These are phyloP conservation scores for Neoconidiobolus thromboides DNA, from an alignment of 371 early-diverging fungal genomes.

Conservation along the genomic window DNA sequence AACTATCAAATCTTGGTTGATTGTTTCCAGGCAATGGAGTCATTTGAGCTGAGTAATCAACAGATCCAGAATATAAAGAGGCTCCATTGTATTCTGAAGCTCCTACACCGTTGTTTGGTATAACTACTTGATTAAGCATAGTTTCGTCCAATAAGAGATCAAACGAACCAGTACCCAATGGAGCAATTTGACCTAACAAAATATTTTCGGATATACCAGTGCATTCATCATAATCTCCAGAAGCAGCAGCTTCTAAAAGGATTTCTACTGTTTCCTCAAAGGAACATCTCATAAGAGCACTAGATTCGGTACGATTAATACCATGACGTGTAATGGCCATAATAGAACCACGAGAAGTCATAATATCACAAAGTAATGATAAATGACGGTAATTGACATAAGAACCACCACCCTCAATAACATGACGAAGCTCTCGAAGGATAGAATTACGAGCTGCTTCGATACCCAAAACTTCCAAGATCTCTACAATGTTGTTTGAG, in stretches of 20 bases:
- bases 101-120: slow-evolving; percentile 12
- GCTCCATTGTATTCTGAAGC: slow-evolving; percentile 11
- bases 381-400: slow-evolving; percentile 99
- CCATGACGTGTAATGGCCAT: slow-evolving; percentile 99
- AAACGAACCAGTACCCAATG: slow-evolving; percentile 94
- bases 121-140: slow-evolving; percentile 45
- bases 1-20: slow-evolving; percentile 57
- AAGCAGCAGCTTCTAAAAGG: slow-evolving; percentile 91
- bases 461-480: slow-evolving; percentile 89
- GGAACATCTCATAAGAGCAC: slow-evolving; percentile 93
- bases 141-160: slow-evolving; percentile 86
- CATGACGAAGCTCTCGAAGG: slow-evolving; percentile 82
- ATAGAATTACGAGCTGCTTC: slow-evolving; percentile 92
- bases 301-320: slow-evolving; percentile 93
- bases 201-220: slow-evolving; percentile 97
- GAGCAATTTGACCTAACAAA: slow-evolving; percentile 96
- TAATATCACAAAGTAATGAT: slow-evolving; percentile 91
- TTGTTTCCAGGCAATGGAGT: slow-evolving; percentile 37
- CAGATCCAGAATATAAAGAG: slow-evolving; percentile 11
- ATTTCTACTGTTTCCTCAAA: slow-evolving; percentile 99
- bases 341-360: slow-evolving; percentile 90
- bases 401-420: slow-evolving; percentile 96
- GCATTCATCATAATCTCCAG: slow-evolving; percentile 86
- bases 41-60: slow-evolving; percentile 19
- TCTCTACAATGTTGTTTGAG: slow-evolving; percentile 89